Conservation (phyloP, 768 basidiomycete species). For the Cantharellus cinnabarinus region DNA sequence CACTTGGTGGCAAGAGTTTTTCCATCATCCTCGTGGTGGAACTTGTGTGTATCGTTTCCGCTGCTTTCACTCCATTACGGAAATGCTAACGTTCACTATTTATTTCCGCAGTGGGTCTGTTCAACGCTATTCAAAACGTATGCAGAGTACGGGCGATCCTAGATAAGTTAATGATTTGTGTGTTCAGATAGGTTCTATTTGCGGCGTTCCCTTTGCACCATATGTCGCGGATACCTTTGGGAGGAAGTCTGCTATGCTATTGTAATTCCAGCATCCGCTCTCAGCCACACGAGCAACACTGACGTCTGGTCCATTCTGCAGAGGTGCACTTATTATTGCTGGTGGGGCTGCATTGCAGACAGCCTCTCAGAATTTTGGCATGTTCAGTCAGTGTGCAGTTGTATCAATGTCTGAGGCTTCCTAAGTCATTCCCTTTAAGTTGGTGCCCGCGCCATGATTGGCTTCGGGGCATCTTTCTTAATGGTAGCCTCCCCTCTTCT, state of each 20-base stretch:
- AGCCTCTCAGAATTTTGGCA: conserved; percentile 46
- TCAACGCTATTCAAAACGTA: conserved; percentile 67
- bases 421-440: conserved; percentile 31
- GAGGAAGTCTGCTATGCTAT: conserved; percentile 40
- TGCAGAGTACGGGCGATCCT: conserved; percentile 31
- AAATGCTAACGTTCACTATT: not conserved
- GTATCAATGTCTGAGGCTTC: not conserved
- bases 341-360: conserved; percentile 19
- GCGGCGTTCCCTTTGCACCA: not conserved
- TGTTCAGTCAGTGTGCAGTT: conserved; percentile 33
- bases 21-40: conserved; percentile 34
- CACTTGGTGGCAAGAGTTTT: conserved; percentile 39
- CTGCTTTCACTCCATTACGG: not conserved
- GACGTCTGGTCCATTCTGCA: conserved; percentile 19
- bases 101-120: conserved; percentile 27
- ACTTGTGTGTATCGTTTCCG: not conserved
- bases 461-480: conserved; percentile 36
- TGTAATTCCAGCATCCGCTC: conserved; percentile 12
- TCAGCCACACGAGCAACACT: not conserved
- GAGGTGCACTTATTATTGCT: conserved; percentile 20
- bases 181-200: not conserved
- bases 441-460: conserved; percentile 21
- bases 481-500: conserved; percentile 55
- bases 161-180: not conserved
- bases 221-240: conserved; percentile 16